These are phyloP conservation scores for Pseudisothecium myosuroides DNA, from an alignment of 225 moss, liverwort and hornwort species.

Conservation along the genomic window DNA sequence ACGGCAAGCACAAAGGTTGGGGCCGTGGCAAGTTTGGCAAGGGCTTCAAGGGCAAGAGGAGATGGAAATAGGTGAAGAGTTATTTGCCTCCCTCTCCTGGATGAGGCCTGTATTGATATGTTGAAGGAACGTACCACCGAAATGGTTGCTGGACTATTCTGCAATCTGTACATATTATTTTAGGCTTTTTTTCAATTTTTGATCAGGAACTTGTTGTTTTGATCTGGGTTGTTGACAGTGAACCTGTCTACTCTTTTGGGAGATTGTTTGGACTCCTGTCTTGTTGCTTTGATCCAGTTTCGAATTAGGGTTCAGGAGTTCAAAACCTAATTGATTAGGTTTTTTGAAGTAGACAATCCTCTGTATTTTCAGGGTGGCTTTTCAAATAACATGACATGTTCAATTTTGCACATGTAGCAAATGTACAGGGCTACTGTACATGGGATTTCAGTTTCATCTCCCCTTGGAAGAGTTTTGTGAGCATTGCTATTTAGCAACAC, in stretches of 20 bases:
- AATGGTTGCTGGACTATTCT: not conserved
- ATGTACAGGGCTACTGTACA: not conserved
- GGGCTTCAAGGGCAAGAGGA: not conserved
- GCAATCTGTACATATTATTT: not conserved
- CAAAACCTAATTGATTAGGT: not conserved
- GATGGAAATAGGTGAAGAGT: constrained; percentile 21
- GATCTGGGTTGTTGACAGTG: not conserved
- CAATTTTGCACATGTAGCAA: not conserved
- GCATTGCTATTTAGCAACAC: not conserved
- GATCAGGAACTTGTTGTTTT: not conserved
- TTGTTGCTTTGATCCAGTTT: not conserved
- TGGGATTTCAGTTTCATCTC: not conserved
- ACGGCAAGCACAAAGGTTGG: constrained; percentile 9
- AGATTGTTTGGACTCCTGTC: not conserved
- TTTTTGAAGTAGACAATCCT: not conserved
- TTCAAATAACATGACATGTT: not conserved
- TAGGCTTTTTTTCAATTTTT: not conserved
- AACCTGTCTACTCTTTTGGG: not conserved
- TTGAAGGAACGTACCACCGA: not conserved
- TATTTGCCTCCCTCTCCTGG: not conserved
- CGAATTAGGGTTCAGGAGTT: not conserved
- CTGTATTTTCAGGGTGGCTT: not conserved
- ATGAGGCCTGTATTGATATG: not conserved
- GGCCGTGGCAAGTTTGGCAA: constrained; percentile 2
- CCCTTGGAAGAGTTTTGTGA: not conserved